A percentile compares a stretch with the other conserved stretches of the same genome.
Evolutionary conservation across 495 filamentous ascomycete genomes (phyloP).

Genomic region (Xylaria acuta): DNA sequence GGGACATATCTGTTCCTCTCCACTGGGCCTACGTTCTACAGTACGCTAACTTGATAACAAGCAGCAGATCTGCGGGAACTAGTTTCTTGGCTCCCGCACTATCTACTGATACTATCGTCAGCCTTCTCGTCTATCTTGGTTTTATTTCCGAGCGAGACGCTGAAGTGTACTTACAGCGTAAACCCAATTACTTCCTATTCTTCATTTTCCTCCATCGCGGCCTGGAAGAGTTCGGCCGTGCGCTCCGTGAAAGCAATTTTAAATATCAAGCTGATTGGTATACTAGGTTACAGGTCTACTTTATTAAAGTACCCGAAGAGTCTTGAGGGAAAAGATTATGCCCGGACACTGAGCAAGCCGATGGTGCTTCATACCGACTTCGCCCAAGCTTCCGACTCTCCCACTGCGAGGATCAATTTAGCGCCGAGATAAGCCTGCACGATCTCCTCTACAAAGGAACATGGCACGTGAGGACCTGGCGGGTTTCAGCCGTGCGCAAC

Average conservation of each 20-base stretch:
- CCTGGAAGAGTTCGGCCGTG: conserved; percentile 7
- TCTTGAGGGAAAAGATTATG: conserved; percentile 14
- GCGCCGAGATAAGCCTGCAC: conserved; percentile 47
- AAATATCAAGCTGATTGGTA: conserved; percentile 12
- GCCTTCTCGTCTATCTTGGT: conserved; percentile 23
- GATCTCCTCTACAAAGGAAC: conserved; percentile 40
- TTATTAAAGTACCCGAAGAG: conserved; percentile 11
- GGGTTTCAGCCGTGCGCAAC: background rate
- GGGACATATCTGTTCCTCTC: conserved; percentile 43
- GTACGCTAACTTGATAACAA: conserved; percentile 35
- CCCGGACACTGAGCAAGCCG: background rate
- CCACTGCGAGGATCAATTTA: conserved; percentile 43
- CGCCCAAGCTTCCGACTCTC: conserved; percentile 43
- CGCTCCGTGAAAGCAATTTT: conserved; percentile 11
- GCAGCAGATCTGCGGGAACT: conserved; percentile 29
- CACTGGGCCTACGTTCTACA: conserved; percentile 31
- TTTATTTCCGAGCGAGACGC: conserved; percentile 7
- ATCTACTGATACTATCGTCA: conserved; percentile 22
- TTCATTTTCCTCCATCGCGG: conserved; percentile 17
- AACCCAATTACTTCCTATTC: background rate
- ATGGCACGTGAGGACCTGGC: conserved; percentile 39
- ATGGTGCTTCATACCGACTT: conserved; percentile 28
- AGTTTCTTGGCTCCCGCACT: conserved; percentile 19
- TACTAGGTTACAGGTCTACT: background rate
- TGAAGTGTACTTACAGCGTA: background rate